Base-by-base conservation (phyloP, 2,329 filamentous ascomycete species). In the Aspergillus viridinutans region DNA sequence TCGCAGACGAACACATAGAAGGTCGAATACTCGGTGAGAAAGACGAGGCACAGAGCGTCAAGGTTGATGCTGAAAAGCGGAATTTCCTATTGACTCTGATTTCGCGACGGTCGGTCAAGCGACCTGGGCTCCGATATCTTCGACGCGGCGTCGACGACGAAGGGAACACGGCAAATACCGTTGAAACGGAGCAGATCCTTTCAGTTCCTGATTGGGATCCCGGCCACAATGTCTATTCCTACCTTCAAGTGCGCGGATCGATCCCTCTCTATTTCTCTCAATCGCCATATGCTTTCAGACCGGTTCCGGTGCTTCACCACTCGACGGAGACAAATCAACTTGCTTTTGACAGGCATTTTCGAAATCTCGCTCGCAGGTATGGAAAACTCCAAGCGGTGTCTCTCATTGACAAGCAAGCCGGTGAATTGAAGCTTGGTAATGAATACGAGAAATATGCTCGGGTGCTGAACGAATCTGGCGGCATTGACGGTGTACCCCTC, bases 241-340 rank as follows among this genome's bases (percentile, higher is more conserved):
- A 96, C 65, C 78, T 95, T 3, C 94, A 99, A 70, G 80, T 92
- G 25, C 85, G 94, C 61, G 93, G 92, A 6, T 97, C 92, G 23
- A 96, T 97, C 61, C 94, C 94, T 0, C 75, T 97, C 0, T 97
- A 94, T 78, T 99, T 97, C 70, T 95, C 92, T 0, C 94, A 99
- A 68, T 91, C 90, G 0, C 92, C 93, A 0, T 97, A 96, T 72
- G 92, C 91, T 9, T 85, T 97, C 63, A 97, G 96, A 69, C 94
- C 94, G 0, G 82, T 89, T 10, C 92, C 93, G 0, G 83, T 90
- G 14, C 78, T 95, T 38, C 90, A 92, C 70, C 92, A 96, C 63
- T 95, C 91, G 0, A 78, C 83, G 3, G 85, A 90, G 49, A 86
- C 86, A 12, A 99, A 97, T 64, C 87, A 87, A 54, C 76, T 81